These are phyloP conservation scores for Lasiodiplodia hormozganensis DNA, from an alignment of 2,329 filamentous ascomycete species.

Conservation along the genomic window DNA sequence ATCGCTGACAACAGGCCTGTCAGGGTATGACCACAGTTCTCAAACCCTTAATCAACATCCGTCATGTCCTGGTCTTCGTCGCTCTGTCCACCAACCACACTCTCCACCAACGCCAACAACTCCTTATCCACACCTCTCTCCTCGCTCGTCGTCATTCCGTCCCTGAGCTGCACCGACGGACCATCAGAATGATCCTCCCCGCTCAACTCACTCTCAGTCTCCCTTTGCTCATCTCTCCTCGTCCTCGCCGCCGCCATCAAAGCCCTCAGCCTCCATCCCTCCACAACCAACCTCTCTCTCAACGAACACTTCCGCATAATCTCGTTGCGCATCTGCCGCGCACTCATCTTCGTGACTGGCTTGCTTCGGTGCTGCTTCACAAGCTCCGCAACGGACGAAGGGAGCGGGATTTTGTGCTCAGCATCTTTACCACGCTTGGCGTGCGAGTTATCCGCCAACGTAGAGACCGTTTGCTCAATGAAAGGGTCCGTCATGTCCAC, in stretches of 20 bases:
- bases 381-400: not conserved
- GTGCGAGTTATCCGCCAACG: too few relatives aligned
- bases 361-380: not conserved
- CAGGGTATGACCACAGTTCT: not conserved
- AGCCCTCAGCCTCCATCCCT: not conserved
- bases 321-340: not conserved
- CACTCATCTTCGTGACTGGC: not conserved
- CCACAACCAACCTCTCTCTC: slow-evolving; percentile 11
- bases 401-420: not conserved
- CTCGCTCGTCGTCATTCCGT: slow-evolving; percentile 7
- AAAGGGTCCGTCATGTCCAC: not conserved
- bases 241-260: not conserved
- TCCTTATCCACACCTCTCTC: slow-evolving; percentile 9
- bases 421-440: not conserved
- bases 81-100: not conserved
- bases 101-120: slow-evolving; percentile 18
- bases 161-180: not conserved
- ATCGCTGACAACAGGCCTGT: not conserved
- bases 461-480: not conserved
- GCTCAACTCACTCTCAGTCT: not conserved
- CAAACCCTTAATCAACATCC: not conserved
- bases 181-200: too few relatives aligned
- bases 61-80: not conserved
- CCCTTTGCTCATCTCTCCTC: not conserved
- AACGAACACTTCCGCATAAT: slow-evolving; percentile 10